phyloP scores from a whole-genome alignment of 192 early-diverging fungal genomes.

The Coemansia sp. region DNA sequence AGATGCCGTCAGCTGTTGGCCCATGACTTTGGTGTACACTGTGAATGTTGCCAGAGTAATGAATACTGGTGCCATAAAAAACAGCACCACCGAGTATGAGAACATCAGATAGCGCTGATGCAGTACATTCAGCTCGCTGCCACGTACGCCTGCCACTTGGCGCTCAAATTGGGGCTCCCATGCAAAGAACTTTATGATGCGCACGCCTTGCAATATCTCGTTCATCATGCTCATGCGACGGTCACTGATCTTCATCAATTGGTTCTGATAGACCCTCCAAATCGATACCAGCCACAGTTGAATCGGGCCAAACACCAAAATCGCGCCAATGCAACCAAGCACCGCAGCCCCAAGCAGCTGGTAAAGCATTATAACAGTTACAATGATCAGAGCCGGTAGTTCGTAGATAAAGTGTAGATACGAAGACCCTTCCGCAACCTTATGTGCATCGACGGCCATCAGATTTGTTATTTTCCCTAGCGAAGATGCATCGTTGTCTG shows the following conservation, averaged over 20 bases:
- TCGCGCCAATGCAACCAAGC: conserved; percentile 67
- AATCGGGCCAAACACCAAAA: conserved; percentile 63
- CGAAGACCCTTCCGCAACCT: conserved; percentile 58
- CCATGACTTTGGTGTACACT: conserved; percentile 64
- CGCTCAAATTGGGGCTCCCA: conserved; percentile 76
- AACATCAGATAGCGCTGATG: conserved; percentile 33
- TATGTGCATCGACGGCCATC: conserved; percentile 68
- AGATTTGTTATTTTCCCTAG: conserved; percentile 69
- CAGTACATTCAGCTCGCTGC: conserved; percentile 60
- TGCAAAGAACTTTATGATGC: conserved; percentile 89
- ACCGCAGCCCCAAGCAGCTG: conserved; percentile 76
- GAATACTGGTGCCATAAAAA: conserved; percentile 59
- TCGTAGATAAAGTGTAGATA: conserved; percentile 63
- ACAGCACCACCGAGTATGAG: conserved; percentile 55
- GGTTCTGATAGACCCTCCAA: conserved; percentile 58
- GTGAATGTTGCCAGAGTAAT: conserved; percentile 64
- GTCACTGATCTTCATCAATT: conserved; percentile 64
- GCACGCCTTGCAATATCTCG: conserved; percentile 84
- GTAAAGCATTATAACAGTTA: conserved; percentile 68
- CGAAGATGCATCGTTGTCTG: conserved; percentile 43
- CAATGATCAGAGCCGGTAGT: conserved; percentile 62
- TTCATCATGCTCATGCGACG: conserved; percentile 75
- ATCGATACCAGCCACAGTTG: conserved; percentile 55
- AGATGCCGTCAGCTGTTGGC: conserved; percentile 58
- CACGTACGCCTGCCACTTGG: conserved; percentile 62